Percentiles rank a stretch among this genome's conserved stretches.
phyloP scores from a whole-genome alignment of 345 rosid species.

The Brassica cretica region DNA sequence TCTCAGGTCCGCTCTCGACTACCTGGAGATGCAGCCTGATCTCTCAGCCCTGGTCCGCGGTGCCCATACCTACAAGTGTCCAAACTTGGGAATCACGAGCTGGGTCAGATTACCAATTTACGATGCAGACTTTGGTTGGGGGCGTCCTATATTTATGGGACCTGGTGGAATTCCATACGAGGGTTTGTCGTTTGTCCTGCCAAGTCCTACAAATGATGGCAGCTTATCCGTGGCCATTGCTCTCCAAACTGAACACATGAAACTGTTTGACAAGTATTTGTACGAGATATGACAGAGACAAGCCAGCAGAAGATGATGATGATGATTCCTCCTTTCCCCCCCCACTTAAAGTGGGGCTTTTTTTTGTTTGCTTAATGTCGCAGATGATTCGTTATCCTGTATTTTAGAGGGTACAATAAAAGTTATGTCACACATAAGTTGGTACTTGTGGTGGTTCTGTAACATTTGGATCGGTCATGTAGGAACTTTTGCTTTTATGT shows the following conservation, averaged over 20 bases:
- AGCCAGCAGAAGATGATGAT: background rate
- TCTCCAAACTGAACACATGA: slow-evolving; percentile 76
- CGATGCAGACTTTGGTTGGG: slow-evolving; percentile 96
- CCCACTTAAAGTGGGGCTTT: slow-evolving; percentile 20
- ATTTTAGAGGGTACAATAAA: slow-evolving; percentile 30
- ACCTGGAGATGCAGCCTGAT: slow-evolving; percentile 86
- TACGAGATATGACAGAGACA: slow-evolving; percentile 41
- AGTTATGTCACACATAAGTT: slow-evolving; percentile 10
- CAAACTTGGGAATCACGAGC: slow-evolving; percentile 85
- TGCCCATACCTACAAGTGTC: slow-evolving; percentile 79
- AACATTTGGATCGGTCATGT: slow-evolving; percentile 29
- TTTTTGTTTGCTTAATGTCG: slow-evolving; percentile 14
- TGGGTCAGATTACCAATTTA: slow-evolving; percentile 88
- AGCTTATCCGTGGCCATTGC: slow-evolving; percentile 80
- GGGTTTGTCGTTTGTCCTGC: slow-evolving; percentile 74
- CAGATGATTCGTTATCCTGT: slow-evolving; percentile 29
- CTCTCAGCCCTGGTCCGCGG: slow-evolving; percentile 75
- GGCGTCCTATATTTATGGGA: slow-evolving; percentile 89
- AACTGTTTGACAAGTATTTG: slow-evolving; percentile 63
- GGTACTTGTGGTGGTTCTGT: slow-evolving; percentile 19
- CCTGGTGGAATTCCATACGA: slow-evolving; percentile 87
- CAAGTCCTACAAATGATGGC: slow-evolving; percentile 77
- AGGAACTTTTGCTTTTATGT: slow-evolving; percentile 26
- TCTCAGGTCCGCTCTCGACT: slow-evolving; percentile 93
- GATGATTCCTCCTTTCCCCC: slow-evolving; percentile 11